phyloP scores from a whole-genome alignment of 1,139 yeast genomes.

The Wickerhamomyces sp. region DNA sequence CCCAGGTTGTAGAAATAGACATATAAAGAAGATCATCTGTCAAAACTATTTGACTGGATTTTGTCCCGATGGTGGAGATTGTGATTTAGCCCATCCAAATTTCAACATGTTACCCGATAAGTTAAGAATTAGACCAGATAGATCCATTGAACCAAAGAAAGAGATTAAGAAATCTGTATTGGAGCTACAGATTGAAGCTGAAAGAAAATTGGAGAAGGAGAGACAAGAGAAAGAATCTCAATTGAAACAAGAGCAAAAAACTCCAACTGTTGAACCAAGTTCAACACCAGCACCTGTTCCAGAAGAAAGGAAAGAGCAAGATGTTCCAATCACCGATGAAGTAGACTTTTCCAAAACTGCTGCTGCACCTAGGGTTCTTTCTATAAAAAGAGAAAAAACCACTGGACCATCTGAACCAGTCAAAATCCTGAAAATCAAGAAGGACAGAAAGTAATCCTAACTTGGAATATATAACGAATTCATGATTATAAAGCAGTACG shows the following conservation, averaged over 20 bases:
- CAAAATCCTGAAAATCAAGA: too few species aligned
- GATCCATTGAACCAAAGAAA: constrained; percentile 17
- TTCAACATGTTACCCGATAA: constrained; percentile 45
- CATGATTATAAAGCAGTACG: not conserved
- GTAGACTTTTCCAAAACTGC: too few species aligned
- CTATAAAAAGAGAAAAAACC: too few species aligned
- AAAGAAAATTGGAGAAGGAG: constrained; percentile 16
- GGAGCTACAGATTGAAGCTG: constrained; percentile 22
- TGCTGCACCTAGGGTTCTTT: too few species aligned
- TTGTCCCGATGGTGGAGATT: constrained; percentile 73
- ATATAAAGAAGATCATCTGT: constrained; percentile 72
- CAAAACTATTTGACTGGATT: constrained; percentile 86
- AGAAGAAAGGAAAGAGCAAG: too few species aligned
- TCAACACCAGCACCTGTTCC: too few species aligned
- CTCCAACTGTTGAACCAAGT: too few species aligned
- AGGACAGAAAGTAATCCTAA: too few species aligned
- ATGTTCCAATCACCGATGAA: too few species aligned
- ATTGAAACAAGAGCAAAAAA: too few species aligned
- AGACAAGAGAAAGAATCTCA: not conserved
- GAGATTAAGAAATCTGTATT: constrained; percentile 16
- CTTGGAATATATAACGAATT: too few species aligned
- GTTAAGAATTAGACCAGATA: constrained; percentile 48
- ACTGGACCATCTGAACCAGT: too few species aligned
- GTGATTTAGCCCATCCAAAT: constrained; percentile 56
- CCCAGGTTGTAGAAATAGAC: constrained; percentile 79